phyloP scores from a whole-genome alignment of 2,329 filamentous ascomycete genomes.

The Colletotrichum costaricense region DNA sequence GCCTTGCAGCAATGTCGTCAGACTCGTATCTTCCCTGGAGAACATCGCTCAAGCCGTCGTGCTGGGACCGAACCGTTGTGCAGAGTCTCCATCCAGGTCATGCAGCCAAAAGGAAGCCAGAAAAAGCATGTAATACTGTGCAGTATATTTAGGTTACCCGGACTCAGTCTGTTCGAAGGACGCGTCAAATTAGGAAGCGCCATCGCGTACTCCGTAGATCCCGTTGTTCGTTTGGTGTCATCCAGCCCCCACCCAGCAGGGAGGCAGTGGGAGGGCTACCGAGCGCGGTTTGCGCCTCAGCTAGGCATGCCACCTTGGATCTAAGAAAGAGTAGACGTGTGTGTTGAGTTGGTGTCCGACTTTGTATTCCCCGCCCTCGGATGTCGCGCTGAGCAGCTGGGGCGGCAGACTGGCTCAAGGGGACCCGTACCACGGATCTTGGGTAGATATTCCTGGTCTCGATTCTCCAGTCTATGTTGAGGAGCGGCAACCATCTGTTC shows the following conservation, averaged over 20 bases:
- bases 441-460: not conserved
- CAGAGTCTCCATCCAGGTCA: slow-evolving; percentile 1
- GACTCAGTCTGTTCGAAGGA: not conserved
- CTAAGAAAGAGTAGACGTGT: not conserved
- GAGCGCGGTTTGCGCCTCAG: slow-evolving; percentile 11
- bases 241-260: not conserved
- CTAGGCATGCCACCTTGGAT: not conserved
- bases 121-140: not conserved
- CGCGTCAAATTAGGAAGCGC: not conserved
- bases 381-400: slow-evolving; percentile 8
- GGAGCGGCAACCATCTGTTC: not conserved
- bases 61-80: slow-evolving; percentile 12
- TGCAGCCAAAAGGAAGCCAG: not conserved
- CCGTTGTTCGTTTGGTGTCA: not conserved
- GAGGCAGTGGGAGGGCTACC: not conserved
- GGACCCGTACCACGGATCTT: not conserved
- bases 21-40: slow-evolving; percentile 24
- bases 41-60: slow-evolving; percentile 1
- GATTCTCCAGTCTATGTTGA: not conserved
- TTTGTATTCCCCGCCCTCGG: not conserved
- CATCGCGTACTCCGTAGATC: not conserved
- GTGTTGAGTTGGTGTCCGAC: not conserved
- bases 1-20: slow-evolving; percentile 27
- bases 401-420: not conserved
- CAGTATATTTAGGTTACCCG: not conserved